phyloP scores from a whole-genome alignment of 2,329 filamentous ascomycete species.

The Cercospora sp. region DNA sequence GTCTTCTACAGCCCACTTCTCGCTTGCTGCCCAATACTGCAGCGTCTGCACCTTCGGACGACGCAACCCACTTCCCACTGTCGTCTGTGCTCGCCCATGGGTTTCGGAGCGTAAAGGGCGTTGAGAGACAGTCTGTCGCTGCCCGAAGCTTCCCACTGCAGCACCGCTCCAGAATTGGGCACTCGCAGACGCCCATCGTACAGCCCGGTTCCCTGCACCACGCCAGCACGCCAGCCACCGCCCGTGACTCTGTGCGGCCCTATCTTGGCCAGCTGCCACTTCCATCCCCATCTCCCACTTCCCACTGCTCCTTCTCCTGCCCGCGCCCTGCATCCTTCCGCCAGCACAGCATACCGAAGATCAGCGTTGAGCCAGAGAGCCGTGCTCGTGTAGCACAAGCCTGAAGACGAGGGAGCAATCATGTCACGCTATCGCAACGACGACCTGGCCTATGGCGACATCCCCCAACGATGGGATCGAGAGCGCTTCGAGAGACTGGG shows the following conservation, averaged over 20 bases:
- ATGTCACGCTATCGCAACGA: slow-evolving; percentile 40
- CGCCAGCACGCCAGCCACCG: not conserved
- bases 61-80: not conserved
- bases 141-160: not conserved
- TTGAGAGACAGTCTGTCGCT: not conserved
- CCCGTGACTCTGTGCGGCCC: not conserved
- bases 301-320: not conserved
- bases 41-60: not conserved
- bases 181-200: not conserved
- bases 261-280: not conserved
- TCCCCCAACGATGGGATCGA: slow-evolving; percentile 53
- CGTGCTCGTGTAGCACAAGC: not conserved
- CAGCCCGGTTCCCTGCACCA: not conserved
- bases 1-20: not conserved
- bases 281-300: not conserved
- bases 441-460: slow-evolving; percentile 46
- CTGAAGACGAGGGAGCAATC: slow-evolving; percentile 6
- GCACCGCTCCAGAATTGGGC: not conserved
- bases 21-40: slow-evolving; percentile 1
- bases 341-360: not conserved
- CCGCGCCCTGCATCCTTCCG: not conserved
- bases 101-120: not conserved
- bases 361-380: not conserved
- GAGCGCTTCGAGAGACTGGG: slow-evolving; percentile 52
- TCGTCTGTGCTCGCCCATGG: not conserved